Evolutionary conservation across 2,329 filamentous ascomycete species (phyloP), one percentile per base, ranked within the genome.

Genomic region (Fusarium piperis): DNA sequence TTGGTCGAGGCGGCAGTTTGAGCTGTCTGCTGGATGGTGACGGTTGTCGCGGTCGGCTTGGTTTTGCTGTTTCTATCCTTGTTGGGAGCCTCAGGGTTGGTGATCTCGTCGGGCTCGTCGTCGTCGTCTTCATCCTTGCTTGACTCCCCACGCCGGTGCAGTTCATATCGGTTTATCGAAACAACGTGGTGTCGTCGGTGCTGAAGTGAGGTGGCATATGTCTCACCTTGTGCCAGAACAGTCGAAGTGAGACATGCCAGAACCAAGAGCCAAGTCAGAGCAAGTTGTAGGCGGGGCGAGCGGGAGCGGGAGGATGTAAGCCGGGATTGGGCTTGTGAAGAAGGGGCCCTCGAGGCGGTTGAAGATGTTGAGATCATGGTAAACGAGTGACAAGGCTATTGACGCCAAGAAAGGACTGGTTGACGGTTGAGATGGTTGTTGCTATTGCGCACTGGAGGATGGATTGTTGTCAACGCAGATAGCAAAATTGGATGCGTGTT

Each of bases 241-340:
- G 67, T 64, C 30, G 72, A 72, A 35, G 66, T 65, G 46, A 77
- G 71, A 76, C 75, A 77, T 60, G 68, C 64, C 26, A 77, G 28
- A 33, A 76, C 48, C 10, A 77, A 62, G 41, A 77, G 56, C 46
- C 70, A 46, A 36, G 53, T 64, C 26, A 73, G 57, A 26, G 69
- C 48, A 38, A 44, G 20, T 35, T 65, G 73, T 56, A 75, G 41
- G 46, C 70, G 63, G 16, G 72, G 58, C 5, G 62, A 55, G 10
- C 41, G 57, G 53, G 53, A 63, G 56, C 55, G 62, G 32, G 57
- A 51, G 26, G 41, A 26, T 23, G 51, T 44, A 18, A 30, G 36
- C 61, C 52, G 65, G 51, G 28, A 33, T 33, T 44, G 61, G 18
- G 58, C 36, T 48, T 48, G 16, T 18, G 51, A 48, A n/a, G 51